Evolutionary conservation across 2,329 filamentous ascomycete species (phyloP), one percentile per base, ranked within the genome.

Genomic region (Drechslerella coelobrocha): DNA sequence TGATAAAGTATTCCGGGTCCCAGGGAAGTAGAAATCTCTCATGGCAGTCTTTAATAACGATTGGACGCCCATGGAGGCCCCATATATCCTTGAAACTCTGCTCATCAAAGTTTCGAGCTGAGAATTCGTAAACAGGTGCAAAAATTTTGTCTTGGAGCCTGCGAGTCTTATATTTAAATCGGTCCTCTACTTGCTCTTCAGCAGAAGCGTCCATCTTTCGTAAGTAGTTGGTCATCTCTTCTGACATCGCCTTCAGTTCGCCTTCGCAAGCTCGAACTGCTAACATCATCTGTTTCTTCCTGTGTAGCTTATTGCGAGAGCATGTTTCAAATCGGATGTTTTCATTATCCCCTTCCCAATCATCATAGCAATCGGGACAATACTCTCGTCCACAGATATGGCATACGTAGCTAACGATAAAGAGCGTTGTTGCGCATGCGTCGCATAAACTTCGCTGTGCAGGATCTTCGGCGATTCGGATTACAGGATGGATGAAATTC

Each of bases 331-430:
- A 55, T 29, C 31, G 47, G 26, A 53, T 37, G 23, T 61, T 51
- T 14, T 56, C 52, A 7, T 19, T 57, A 17, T 48, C 66, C 8
- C 71, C 71, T 5, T 39, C 39, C 75, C 75, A 77, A 39, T 74
- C 73, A 26, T 74, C 73, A 60, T 74, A 76, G 26, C 76, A 77
- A 29, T 69, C 62, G 2, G 75, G 65, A 59, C 76, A 77, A 19
- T 74, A 72, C 68, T 77, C 76, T n/a, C 54, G 61, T 8, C 75
- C 76, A n/a, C 76, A 77, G 34, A 75, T 65, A 10, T 74, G 73
- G 52, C 75, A 77, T 21, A 77, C 57, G 27, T 75, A 77, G 43
- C 68, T 63, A 17, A 74, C 72, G 29, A 76, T 68, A 45, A 75
- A 76, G 19, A 76, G 71, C 1, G 72, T 74, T 2, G 75, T 75